Conservation (phyloP, 73 alveolate genomes). For the Paramecium primaurelia region DNA sequence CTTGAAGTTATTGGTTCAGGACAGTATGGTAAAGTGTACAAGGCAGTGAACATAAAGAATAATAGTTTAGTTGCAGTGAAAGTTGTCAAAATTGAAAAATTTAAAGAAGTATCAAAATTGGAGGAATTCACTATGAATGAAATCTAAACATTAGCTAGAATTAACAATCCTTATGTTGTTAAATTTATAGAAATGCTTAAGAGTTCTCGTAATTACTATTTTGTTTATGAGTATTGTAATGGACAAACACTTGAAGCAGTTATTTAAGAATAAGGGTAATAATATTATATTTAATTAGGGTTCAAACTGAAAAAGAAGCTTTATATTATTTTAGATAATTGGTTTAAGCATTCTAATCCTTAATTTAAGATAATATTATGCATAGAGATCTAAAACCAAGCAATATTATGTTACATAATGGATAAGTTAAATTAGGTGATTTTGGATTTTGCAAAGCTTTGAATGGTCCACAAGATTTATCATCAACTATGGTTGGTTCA, state of each 20-base stretch:
- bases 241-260: conserved; percentile 55
- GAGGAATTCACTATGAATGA: conserved; percentile 61
- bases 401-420: not conserved
- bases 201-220: not conserved
- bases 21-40: conserved; percentile 45
- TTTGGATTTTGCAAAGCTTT: conserved; percentile 56
- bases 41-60: conserved; percentile 17
- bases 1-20: conserved; percentile 38
- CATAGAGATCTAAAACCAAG: too few species aligned
- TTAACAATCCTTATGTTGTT: conserved; percentile 25
- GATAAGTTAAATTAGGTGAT: conserved; percentile 36
- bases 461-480: not conserved
- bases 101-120: conserved; percentile 46
- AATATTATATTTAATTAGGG: not conserved
- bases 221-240: conserved; percentile 49
- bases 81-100: conserved; percentile 46
- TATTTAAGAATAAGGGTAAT: not conserved
- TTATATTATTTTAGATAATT: not conserved
- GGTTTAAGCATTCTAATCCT: conserved; percentile 27
- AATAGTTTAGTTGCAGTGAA: conserved; percentile 38
- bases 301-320: conserved; percentile 43
- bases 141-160: conserved; percentile 49
- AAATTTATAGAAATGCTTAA: conserved; percentile 59
- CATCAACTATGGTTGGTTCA: conserved; percentile 55
- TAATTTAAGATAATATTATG: not conserved